A percentile compares a stretch with the other conserved stretches of the same genome.
phyloP scores from a whole-genome alignment of 495 filamentous ascomycete species.

The Apodospora peruviana region DNA sequence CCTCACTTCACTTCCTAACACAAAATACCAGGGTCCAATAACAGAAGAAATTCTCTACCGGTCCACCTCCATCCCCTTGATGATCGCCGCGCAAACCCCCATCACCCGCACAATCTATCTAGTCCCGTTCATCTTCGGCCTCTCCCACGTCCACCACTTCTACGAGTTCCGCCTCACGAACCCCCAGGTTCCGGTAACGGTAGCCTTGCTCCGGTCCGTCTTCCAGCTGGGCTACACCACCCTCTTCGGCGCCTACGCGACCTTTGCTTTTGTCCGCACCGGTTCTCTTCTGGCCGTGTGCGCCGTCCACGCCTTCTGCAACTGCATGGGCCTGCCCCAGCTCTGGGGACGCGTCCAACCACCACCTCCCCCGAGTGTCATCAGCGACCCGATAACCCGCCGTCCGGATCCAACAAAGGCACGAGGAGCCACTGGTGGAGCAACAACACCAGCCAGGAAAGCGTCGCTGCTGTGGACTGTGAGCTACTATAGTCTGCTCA shows the following conservation, averaged over 20 bases:
- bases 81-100: constrained; percentile 64
- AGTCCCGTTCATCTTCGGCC: constrained; percentile 85
- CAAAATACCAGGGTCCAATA: constrained; percentile 60
- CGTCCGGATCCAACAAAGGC: too few species aligned
- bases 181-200: constrained; percentile 56
- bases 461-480: constrained; percentile 57
- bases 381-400: too few species aligned
- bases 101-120: constrained; percentile 62
- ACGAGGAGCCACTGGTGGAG: neutral
- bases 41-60: constrained; percentile 95
- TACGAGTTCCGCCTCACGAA: constrained; percentile 87
- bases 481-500: constrained; percentile 68
- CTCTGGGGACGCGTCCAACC: constrained; percentile 72
- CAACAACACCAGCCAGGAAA: constrained; percentile 1
- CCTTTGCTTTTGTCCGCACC: constrained; percentile 84
- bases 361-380: too few species aligned
- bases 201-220: constrained; percentile 60
- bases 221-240: constrained; percentile 92
- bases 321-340: constrained; percentile 83
- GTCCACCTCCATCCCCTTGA: constrained; percentile 72
- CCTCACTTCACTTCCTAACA: neutral
- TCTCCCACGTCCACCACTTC: constrained; percentile 92
- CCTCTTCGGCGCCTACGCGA: constrained; percentile 86
- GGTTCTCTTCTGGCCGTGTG: constrained; percentile 71
- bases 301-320: constrained; percentile 82